These are phyloP conservation scores for Dimocarpus longan DNA, from an alignment of 345 rosid genomes.

Conservation along the genomic window DNA sequence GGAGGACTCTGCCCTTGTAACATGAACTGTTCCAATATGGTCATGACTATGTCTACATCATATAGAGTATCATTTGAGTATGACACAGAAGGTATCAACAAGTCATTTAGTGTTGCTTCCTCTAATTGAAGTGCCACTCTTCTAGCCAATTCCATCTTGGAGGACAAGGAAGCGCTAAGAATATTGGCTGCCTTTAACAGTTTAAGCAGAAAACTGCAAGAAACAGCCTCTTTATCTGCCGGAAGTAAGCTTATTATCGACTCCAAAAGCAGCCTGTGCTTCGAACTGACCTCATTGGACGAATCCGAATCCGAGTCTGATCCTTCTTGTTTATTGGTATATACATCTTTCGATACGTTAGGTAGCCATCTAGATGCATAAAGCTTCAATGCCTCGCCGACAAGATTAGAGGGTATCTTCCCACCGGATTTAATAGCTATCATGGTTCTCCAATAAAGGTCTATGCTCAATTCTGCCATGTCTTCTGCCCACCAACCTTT, in stretches of 20 bases:
- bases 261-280: constrained; percentile 76
- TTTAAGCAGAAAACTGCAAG: constrained; percentile 86
- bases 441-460: constrained; percentile 92
- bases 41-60: constrained; percentile 78
- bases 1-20: constrained; percentile 93
- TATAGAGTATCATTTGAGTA: constrained; percentile 45
- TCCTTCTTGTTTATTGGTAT: constrained; percentile 34
- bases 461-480: constrained; percentile 84
- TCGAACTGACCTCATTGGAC: constrained; percentile 48
- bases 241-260: constrained; percentile 88
- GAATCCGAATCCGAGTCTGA: constrained; percentile 79
- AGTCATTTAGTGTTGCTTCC: constrained; percentile 78
- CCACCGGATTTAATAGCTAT: constrained; percentile 84
- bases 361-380: constrained; percentile 93
- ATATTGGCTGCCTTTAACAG: constrained; percentile 83
- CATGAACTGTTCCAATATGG: constrained; percentile 86
- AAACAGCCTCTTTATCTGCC: constrained; percentile 70
- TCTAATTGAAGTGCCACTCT: constrained; percentile 84
- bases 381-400: constrained; percentile 81
- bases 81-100: constrained; percentile 72
- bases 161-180: constrained; percentile 66
- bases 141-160: constrained; percentile 79
- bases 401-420: constrained; percentile 58
- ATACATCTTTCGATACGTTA: constrained; percentile 49
- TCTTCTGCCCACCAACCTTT: constrained; percentile 99